Evolutionary conservation across 179 eudicot genomes (phyloP).

Genomic region (Corrigiola litoralis): DNA sequence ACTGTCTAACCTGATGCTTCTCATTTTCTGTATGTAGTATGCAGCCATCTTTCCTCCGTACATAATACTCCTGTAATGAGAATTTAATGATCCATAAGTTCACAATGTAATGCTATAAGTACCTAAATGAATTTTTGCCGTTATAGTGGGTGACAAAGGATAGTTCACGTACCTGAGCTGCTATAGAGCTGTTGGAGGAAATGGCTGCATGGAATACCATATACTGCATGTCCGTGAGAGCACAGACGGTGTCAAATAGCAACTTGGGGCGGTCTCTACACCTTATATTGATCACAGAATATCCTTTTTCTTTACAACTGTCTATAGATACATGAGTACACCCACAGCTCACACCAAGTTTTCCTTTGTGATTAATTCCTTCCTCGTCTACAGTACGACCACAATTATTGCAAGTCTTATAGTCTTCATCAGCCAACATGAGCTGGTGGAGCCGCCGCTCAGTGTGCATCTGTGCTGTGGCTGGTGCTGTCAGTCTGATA

Average conservation of each 20-base stretch:
- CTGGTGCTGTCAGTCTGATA: conserved; percentile 33
- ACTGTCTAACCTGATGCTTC: conserved; percentile 42
- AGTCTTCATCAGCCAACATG: conserved; percentile 62
- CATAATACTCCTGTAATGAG: conserved; percentile 62
- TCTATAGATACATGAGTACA: conserved; percentile 50
- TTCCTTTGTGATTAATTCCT: background rate
- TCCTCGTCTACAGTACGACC: conserved; percentile 16
- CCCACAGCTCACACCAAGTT: conserved; percentile 14
- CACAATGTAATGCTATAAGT: background rate
- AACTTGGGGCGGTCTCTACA: conserved; percentile 72
- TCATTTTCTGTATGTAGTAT: conserved; percentile 45
- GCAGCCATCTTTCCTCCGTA: conserved; percentile 59
- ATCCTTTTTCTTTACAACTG: conserved; percentile 54
- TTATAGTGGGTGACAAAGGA: no score
- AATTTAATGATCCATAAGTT: background rate
- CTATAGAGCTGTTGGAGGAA: conserved; percentile 43
- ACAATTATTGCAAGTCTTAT: conserved; percentile 31
- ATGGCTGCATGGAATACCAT: conserved; percentile 76
- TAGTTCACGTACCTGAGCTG: conserved; percentile 42
- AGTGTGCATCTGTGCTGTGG: conserved; percentile 42
- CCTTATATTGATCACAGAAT: conserved; percentile 56
- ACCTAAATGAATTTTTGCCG: background rate
- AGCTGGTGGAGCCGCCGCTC: conserved; percentile 91
- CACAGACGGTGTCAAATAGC: conserved; percentile 75
- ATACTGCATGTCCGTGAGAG: conserved; percentile 69